A percentile compares a stretch with the other conserved stretches of the same genome.
Evolutionary conservation across 2,329 filamentous ascomycete species (phyloP).

Genomic region (Trichoderma sp.): DNA sequence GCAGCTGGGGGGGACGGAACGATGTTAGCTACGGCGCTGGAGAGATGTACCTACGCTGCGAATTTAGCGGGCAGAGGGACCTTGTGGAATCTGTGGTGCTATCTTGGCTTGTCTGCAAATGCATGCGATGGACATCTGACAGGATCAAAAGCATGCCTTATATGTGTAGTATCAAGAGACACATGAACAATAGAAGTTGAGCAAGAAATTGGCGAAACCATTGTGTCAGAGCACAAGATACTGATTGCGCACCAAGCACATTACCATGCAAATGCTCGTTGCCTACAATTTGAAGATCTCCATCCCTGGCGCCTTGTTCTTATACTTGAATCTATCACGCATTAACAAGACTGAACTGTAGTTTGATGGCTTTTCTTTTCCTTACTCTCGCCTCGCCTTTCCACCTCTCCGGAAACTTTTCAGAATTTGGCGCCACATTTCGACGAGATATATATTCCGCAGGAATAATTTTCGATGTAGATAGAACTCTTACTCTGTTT

Average conservation of each 20-base stretch:
- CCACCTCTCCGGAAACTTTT: not conserved
- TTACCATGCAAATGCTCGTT: not conserved
- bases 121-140: not conserved
- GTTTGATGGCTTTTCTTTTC: not conserved
- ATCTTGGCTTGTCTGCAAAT: not conserved
- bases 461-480: not conserved
- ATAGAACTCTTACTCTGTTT: not conserved
- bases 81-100: not conserved
- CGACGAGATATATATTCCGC: not conserved
- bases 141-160: not conserved
- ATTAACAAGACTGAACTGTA: not conserved
- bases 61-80: not conserved
- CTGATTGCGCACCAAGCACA: not conserved
- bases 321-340: not conserved
- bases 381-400: not conserved
- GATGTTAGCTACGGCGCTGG: conserved; percentile 3
- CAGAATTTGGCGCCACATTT: not conserved
- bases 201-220: not conserved
- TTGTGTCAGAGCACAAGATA: not conserved
- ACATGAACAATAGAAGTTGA: not conserved
- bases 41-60: not conserved
- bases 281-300: not conserved
- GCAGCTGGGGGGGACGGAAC: not conserved
- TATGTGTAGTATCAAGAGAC: not conserved
- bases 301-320: not conserved